Conservation (phyloP, 345 rosid genomes). For the Salix viminalis region DNA sequence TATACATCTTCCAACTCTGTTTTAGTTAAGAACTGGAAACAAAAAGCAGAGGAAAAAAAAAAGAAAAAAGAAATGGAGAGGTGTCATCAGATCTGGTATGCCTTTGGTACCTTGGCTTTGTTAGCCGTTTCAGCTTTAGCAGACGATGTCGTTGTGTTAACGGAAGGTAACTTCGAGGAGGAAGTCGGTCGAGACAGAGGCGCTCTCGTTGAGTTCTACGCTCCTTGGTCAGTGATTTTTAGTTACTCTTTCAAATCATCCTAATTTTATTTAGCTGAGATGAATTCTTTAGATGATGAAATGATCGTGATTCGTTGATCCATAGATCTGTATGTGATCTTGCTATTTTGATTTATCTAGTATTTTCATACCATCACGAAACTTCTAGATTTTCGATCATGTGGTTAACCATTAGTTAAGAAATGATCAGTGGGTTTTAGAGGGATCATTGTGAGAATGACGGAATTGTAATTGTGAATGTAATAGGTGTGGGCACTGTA, state of each 20-base stretch:
- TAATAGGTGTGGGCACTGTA: constrained; percentile 97
- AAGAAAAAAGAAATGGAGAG: constrained; percentile 13
- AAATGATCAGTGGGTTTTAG: neutral
- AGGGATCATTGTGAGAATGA: neutral
- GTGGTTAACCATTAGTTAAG: neutral
- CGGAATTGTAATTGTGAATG: neutral
- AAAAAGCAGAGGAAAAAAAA: neutral
- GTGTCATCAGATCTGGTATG: constrained; percentile 60
- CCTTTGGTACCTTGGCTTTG: constrained; percentile 40
- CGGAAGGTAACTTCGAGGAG: constrained; percentile 90
- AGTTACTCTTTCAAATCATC: neutral
- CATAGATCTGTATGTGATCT: constrained; percentile 24
- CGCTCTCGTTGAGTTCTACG: constrained; percentile 97
- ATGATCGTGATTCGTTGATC: constrained; percentile 13
- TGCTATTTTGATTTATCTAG: neutral
- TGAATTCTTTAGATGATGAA: neutral
- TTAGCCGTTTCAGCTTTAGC: constrained; percentile 55
- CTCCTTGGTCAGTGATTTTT: constrained; percentile 70
- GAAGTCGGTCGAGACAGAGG: constrained; percentile 86
- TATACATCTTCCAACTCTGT: neutral
- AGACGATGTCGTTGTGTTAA: constrained; percentile 76
- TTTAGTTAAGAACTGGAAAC: neutral
- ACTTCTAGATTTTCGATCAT: neutral
- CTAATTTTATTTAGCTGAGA: neutral
- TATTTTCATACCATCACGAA: too few species aligned